Evolutionary conservation across 2,329 filamentous ascomycete genomes (phyloP).

Genomic region (Aureobasidium sp.): DNA sequence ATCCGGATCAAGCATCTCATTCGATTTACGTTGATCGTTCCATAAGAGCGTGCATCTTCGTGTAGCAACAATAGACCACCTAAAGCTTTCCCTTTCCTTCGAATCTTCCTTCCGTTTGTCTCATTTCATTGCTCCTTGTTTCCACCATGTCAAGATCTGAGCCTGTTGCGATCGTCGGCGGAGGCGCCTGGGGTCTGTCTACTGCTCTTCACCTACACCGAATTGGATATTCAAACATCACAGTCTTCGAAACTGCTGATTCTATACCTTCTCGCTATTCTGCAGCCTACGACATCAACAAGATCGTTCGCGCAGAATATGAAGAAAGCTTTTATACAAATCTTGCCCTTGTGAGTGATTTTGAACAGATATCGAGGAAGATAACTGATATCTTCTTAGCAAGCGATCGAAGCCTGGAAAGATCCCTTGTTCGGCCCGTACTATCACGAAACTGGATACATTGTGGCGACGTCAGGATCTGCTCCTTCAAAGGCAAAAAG

Average conservation of each 20-base stretch:
- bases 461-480: conserved; percentile 44
- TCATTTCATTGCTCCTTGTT: neutral
- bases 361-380: neutral
- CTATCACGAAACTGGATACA: conserved; percentile 46
- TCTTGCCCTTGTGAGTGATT: conserved; percentile 39
- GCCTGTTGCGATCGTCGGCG: conserved; percentile 30
- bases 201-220: conserved; percentile 42
- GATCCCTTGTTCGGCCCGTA: conserved; percentile 48
- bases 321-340: conserved; percentile 52
- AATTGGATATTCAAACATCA: conserved; percentile 41
- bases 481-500: conserved; percentile 44
- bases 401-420: conserved; percentile 49
- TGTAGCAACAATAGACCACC: neutral
- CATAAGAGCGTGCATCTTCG: neutral
- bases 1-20: neutral
- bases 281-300: conserved; percentile 55
- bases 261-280: conserved; percentile 45
- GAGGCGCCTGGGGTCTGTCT: conserved; percentile 46
- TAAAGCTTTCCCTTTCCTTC: neutral
- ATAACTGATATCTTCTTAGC: conserved; percentile 18
- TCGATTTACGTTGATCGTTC: neutral
- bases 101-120: neutral
- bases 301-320: conserved; percentile 55
- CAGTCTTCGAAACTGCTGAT: conserved; percentile 41
- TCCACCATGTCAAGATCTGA: neutral